phyloP scores from a whole-genome alignment of 371 early-diverging fungal species.

The Mortierella sp. region DNA sequence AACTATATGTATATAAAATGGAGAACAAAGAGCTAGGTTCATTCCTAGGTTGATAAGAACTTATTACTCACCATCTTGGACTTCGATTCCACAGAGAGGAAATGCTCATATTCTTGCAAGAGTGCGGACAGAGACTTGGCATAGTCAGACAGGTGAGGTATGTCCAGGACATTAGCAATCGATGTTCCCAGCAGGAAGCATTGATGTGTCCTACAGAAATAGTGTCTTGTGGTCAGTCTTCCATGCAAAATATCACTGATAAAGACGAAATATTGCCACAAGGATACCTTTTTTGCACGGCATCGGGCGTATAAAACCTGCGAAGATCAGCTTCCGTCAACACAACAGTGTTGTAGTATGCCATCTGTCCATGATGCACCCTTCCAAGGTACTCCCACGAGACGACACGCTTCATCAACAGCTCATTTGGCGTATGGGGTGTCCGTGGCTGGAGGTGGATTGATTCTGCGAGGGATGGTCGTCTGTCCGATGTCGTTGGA shows the following conservation, averaged over 20 bases:
- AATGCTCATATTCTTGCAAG: conserved; percentile 35
- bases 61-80: conserved; percentile 28
- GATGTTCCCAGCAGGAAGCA: conserved; percentile 35
- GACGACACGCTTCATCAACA: conserved; percentile 22
- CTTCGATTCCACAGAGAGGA: conserved; percentile 17
- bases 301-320: conserved; percentile 19
- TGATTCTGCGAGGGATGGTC: conserved; percentile 16
- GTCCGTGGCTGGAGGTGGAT: not conserved
- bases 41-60: no score
- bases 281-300: conserved; percentile 22
- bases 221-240: no score
- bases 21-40: no score
- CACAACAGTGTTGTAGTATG: conserved; percentile 31
- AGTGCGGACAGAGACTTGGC: conserved; percentile 13
- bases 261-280: not conserved
- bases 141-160: conserved; percentile 26
- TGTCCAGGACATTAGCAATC: conserved; percentile 30
- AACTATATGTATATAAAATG: not conserved
- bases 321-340: conserved; percentile 29
- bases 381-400: conserved; percentile 36
- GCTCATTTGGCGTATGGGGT: conserved; percentile 9
- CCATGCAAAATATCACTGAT: not conserved
- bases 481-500: not conserved
- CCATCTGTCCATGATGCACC: conserved; percentile 23
- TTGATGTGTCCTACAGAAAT: conserved; percentile 19